Evolutionary conservation across 805 yeast genomes (phyloP), one percentile per base, ranked within the genome.

Genomic region (Maudiozyma serrabonitensis): DNA sequence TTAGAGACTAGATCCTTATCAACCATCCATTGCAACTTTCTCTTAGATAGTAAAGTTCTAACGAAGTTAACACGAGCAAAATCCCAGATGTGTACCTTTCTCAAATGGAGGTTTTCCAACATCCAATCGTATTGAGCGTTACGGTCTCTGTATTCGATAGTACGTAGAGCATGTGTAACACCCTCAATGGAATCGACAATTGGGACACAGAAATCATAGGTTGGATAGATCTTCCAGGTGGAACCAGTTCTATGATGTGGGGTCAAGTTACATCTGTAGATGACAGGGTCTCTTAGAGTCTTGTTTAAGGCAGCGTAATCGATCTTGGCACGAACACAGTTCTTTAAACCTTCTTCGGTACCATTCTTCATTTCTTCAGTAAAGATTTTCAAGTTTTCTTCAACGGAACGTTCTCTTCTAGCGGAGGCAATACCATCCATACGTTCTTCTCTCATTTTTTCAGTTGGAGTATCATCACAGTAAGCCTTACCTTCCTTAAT

Each of bases 11-110:
- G 75, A 41, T 79, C 74, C 69, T 87, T 84, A 75, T 93, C 98
- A 54, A 93, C 99, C 71, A 93, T 89, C 99, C 99, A 93, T 75
- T 95, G 99, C 66, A 93, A 78, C 76, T 93, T 93, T 75, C 99
- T 85, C 83, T 93, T 93, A 54, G 96, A 88, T 53, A 93, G 75
- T 67, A 93, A 75, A 26, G 99, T 93, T 75, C 97, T 83, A 52
- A 93, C 89, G 66, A 93, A 93, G 79, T 91, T 93, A 64, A 93
- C 90, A 72, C 99, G 82, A 53, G 95, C 93, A 63, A 93, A 93
- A 75, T 93, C 99, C 97, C 98, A 93, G 62, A 93, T 81, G 70
- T 89, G 88, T 43, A 93, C 99, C 65, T 86, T 85, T 74, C 99
- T 86, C 67, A 93, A 77, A 48, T 76, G 69, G 65, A 93, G 73